Evolutionary conservation across 2,329 filamentous ascomycete genomes (phyloP), one percentile per base, ranked within the genome.

Genomic region (Paecilomyces sp.): DNA sequence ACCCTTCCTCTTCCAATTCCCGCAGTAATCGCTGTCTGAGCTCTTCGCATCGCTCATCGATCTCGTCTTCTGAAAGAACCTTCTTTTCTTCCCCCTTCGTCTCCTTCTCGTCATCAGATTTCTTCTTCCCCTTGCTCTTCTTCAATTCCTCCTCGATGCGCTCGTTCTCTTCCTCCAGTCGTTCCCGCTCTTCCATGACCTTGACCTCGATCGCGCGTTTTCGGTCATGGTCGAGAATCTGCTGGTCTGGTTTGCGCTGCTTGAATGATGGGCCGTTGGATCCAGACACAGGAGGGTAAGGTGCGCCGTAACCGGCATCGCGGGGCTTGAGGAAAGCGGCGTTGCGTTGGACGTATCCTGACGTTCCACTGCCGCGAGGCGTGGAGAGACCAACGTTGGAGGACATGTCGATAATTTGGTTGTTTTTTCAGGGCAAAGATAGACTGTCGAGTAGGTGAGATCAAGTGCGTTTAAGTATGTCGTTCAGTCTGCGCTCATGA

Each of bases 271-370:
- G 13, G 64, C 65, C 1, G 33, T 69, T 70, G 2, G 67, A 65
- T 3, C 66, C 68, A 3, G 68, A 65, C 2, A 70, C 60, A 1
- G 74, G 70, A 22, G 87, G 85, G 75, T 96, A 96, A 0, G 92
- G 92, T 18, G 87, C 87, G 61, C 81, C 83, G 68, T 86, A 84
- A 55, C 74, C 76, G 28, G 70, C 63, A 78, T 96, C 91, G 77
- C 93, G 92, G 31, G 90, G 92, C 71, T 84, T 87, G 67, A 97
- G 86, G 72, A 93, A 88, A 18, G 94, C 94, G 36, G 92, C 86
- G 79, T 97, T 99, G 75, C 92, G 91, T 78, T 97, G 93, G 59
- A 99, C 93, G 74, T 97, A 97, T 72, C 94, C 94, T 0, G 93
- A 97, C 60, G 94, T 99, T 55, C 94, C 94, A 72, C 90, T 96